Evolutionary conservation across 2,329 filamentous ascomycete genomes (phyloP), one percentile per base, ranked within the genome.

Genomic region (Didymella lethalis): DNA sequence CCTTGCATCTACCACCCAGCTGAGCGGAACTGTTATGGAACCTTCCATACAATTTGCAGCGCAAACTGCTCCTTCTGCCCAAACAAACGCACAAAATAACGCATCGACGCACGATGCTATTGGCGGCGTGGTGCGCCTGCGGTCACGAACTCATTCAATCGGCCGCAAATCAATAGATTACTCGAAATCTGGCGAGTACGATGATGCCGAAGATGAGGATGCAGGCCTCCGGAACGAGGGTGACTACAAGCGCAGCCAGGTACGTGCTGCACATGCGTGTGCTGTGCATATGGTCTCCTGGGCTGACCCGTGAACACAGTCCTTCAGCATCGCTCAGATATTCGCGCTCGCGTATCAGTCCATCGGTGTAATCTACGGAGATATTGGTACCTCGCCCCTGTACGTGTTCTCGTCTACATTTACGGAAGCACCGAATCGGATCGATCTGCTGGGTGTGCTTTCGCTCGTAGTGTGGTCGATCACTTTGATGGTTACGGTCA

Each of bases 401-500:
- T 91, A 91, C 67, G 88, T 90, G 18, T 90, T 80, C 73, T 90
- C 87, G 18, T 88, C 85, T n/a, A 89, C 86, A 0, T 91, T 91
- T 67, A 79, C 81, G 26, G 62, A 67, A 23, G 75, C 78, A 2
- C 76, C 82, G 16, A 80, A 77, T 7, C 83, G 84, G 64, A 79
- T 85, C 23, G 85, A 89, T 64, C 79, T 91, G 3, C 79, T 90
- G 45, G 86, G 88, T 46, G 87, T 85, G 0, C 77, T 90, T 1
- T 90, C 88, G 3, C 82, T 91, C 43, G 85, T 91, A 61, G 84
- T 91, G 45, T 91, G 88, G 88, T 85, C 87, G 0, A 75, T 91
- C 32, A 88, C 86, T 25, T 77, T 90, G 60, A 89, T 91, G 77
- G 88, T 91, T 34, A 89, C 87, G 0, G 65, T 89, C 57, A 91